Evolutionary conservation across 768 basidiomycete species (phyloP), one percentile per base, ranked within the genome.

Genomic region (Tricholomella constricta): DNA sequence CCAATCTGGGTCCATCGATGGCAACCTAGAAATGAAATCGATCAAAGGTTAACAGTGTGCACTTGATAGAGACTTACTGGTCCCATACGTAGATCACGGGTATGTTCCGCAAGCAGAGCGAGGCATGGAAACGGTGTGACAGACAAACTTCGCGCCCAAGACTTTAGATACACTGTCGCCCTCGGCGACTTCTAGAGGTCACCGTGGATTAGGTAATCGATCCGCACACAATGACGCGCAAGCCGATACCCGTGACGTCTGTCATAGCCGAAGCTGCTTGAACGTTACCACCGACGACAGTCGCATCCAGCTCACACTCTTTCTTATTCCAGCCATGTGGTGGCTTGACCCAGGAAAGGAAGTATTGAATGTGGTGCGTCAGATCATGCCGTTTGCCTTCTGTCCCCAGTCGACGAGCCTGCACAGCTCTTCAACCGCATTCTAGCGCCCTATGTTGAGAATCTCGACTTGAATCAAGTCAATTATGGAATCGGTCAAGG

Each of bases 361-460:
- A 69, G 80, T 91, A 35, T 71, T 92, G 60, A 86, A 89, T 69
- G 81, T 90, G 52, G 91, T 92, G 52, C 58, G 85, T 78, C 20
- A 25, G 23, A 20, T 36, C n/a, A n/a, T n/a, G n/a, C n/a, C 25
- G 42, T 51, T 40, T 45, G 44, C 14, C 6, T 44, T n/a, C 27
- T 45, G 44, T 19, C 37, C 43, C n/a, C 6, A 47, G 11, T 42
- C 26, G 29, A 26, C 35, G 25, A 32, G 10, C 31, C n/a, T 25
- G 23, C 51, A 19, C 31, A 61, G 90, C 68, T 94, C 61, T 90
- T 97, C 74, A 95, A 95, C 69, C 84, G 89, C 58, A 89, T 94
- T 57, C 84, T 97, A 45, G 91, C 91, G 23, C 94, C 93, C 0
- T 98, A 98, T 80, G 89, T 98, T 59, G 93, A 94, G 76, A 96